A percentile compares a stretch with the other conserved stretches of the same genome.
Evolutionary conservation across 139 green algal genomes (phyloP).

Genomic region (Micractinium conductrix): DNA sequence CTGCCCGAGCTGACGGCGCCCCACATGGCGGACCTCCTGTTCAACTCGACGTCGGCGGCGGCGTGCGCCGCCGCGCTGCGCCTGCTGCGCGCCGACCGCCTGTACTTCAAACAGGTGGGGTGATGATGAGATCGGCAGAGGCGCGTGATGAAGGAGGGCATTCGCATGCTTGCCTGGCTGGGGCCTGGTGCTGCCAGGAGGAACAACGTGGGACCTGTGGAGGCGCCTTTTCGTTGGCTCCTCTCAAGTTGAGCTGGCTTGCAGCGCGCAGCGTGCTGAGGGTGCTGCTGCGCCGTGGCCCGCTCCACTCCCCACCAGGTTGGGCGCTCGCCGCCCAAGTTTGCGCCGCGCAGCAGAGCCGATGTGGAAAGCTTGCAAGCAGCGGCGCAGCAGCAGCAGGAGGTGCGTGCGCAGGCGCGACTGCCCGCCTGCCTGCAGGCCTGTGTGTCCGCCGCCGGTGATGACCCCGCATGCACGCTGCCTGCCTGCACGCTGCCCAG

Average conservation of each 20-base stretch:
- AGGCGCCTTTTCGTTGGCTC: too few relatives aligned
- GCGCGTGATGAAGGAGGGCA: too few relatives aligned
- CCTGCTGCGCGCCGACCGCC: slow-evolving; percentile 63
- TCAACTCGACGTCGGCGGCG: slow-evolving; percentile 4
- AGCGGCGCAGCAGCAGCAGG: not conserved
- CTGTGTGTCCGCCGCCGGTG: too few relatives aligned
- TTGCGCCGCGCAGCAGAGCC: slow-evolving; percentile 35
- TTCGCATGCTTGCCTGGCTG: too few relatives aligned
- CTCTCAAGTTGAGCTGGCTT: too few relatives aligned
- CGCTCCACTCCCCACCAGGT: slow-evolving; percentile 66
- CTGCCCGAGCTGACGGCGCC: slow-evolving; percentile 23
- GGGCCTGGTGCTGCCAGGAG: too few relatives aligned
- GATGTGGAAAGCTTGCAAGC: slow-evolving; percentile 29
- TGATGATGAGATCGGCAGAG: too few relatives aligned
- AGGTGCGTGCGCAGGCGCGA: not conserved
- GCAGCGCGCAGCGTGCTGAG: too few relatives aligned
- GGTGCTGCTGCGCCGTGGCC: slow-evolving; percentile 62
- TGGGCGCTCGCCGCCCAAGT: slow-evolving; percentile 37
- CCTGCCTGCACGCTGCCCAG: too few relatives aligned
- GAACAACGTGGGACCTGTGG: too few relatives aligned
- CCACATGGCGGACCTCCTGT: slow-evolving; percentile 59
- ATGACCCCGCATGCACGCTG: too few relatives aligned
- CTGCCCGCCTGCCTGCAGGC: not conserved
- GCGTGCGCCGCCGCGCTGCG: slow-evolving; percentile 57
- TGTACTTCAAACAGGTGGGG: slow-evolving; percentile 75